Conservation (phyloP, 129 eudicot species). For the Flaveria ramosissima region DNA sequence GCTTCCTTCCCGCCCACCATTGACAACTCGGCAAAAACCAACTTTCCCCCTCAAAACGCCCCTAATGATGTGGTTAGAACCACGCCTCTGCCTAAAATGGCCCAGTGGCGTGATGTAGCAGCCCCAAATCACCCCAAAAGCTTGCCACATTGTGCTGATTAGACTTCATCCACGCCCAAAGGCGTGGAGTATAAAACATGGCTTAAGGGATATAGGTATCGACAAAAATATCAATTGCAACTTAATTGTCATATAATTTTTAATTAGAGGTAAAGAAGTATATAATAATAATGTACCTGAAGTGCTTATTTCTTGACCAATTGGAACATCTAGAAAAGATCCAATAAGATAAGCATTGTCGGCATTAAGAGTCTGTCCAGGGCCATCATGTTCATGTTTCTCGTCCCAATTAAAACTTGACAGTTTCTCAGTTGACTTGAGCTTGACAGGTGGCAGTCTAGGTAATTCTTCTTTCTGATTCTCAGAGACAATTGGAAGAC, state of each 20-base stretch:
- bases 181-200: no score
- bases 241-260: neutral
- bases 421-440: conserved; percentile 77
- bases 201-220: neutral
- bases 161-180: no score
- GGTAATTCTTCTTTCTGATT: conserved; percentile 84
- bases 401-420: conserved; percentile 73
- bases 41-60: no score
- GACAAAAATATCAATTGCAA: neutral
- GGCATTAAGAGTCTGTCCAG: conserved; percentile 52
- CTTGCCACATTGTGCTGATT: no score
- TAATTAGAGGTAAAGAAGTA: neutral
- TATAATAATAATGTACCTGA: conserved; percentile 55
- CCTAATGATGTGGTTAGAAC: no score
- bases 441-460: conserved; percentile 80
- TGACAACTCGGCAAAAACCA: no score
- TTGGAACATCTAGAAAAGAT: conserved; percentile 85
- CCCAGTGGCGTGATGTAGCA: no score
- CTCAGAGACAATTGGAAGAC: conserved; percentile 52
- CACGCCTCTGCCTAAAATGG: no score
- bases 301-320: conserved; percentile 77
- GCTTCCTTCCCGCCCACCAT: no score
- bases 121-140: no score
- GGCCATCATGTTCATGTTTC: conserved; percentile 74
- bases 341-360: conserved; percentile 74